Evolutionary conservation across 2,329 filamentous ascomycete species (phyloP), one percentile per base, ranked within the genome.

Genomic region (Colletotrichum sp.): DNA sequence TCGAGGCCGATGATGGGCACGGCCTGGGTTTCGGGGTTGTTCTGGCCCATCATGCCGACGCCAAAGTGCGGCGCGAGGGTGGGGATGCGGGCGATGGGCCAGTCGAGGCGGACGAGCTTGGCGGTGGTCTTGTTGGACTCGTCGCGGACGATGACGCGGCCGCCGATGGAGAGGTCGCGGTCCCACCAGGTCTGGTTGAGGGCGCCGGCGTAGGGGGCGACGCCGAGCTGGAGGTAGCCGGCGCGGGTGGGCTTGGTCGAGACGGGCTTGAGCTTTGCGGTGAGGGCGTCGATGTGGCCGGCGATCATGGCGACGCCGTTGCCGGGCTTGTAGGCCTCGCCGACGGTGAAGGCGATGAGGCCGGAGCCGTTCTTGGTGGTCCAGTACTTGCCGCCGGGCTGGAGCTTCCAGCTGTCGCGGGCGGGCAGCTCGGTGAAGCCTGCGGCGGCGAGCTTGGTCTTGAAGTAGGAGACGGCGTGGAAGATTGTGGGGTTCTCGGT

Each of bases 181-280:
- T 99, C 97, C 96, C 96, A 99, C 97, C 97, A 99, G 1, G 97
- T 99, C 78, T 90, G 89, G 83, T 96, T 97, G 77, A 99, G 87
- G 2, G 89, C 96, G 67, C 97, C 96, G 12, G 96, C 96, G 83
- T 99, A 99, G 1, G 95, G 97, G 4, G 97, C 96, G 69, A 99
- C 95, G 28, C 95, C 96, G 8, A 99, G 90, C 87, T 99, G 95
- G 32, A 95, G 85, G 82, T 95, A 99, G 70, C 97, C 96, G 36
- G 95, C 94, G 83, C 94, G 95, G 80, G 89, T 95, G n/a, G 94
- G 92, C 81, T 98, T 93, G 81, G 92, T 95, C 81, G 95, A 95
- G 32, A 98, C 91, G 12, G 97, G 96, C 92, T 99, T 99, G 80
- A 99, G 88, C 85, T 93, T 95, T 21, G 96, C 95, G 18, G 96